Evolutionary conservation across 2,329 filamentous ascomycete genomes (phyloP).

Genomic region (Phialemoniopsis sp.): DNA sequence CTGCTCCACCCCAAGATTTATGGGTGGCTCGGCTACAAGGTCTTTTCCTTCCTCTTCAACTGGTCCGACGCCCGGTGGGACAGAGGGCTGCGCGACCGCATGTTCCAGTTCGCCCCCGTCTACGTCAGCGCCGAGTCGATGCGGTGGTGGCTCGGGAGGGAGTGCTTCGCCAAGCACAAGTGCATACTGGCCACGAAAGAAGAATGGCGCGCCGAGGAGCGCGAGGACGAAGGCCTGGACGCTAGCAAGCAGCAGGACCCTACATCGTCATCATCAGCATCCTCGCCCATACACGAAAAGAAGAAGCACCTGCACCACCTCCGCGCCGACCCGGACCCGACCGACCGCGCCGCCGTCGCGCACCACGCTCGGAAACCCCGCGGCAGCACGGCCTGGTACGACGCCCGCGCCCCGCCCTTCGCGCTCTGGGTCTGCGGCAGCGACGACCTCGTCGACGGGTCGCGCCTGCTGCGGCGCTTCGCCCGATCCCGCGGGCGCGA

Average conservation of each 20-base stretch:
- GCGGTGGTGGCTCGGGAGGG: slow-evolving; percentile 90
- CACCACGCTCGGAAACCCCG: slow-evolving; percentile 32
- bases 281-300: slow-evolving; percentile 11
- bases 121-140: slow-evolving; percentile 88
- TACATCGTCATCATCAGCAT: no score
- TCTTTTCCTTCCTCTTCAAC: slow-evolving; percentile 85
- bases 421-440: slow-evolving; percentile 84
- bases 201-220: slow-evolving; percentile 58
- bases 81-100: slow-evolving; percentile 67
- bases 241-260: no score
- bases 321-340: slow-evolving; percentile 28
- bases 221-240: slow-evolving; percentile 37
- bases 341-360: slow-evolving; percentile 20
- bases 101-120: slow-evolving; percentile 90
- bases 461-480: slow-evolving; percentile 68
- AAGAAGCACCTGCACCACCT: background rate
- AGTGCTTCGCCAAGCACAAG: slow-evolving; percentile 75
- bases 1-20: slow-evolving; percentile 65
- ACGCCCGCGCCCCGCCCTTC: slow-evolving; percentile 72
- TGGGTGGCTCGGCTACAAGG: slow-evolving; percentile 78
- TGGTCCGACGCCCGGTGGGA: slow-evolving; percentile 90
- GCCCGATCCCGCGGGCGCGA: slow-evolving; percentile 62
- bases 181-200: slow-evolving; percentile 82
- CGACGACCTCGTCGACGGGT: slow-evolving; percentile 82
- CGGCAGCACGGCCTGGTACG: slow-evolving; percentile 72